These are phyloP conservation scores for Vanrija sp. DNA, from an alignment of 1,284 basidiomycete genomes.

Conservation along the genomic window DNA sequence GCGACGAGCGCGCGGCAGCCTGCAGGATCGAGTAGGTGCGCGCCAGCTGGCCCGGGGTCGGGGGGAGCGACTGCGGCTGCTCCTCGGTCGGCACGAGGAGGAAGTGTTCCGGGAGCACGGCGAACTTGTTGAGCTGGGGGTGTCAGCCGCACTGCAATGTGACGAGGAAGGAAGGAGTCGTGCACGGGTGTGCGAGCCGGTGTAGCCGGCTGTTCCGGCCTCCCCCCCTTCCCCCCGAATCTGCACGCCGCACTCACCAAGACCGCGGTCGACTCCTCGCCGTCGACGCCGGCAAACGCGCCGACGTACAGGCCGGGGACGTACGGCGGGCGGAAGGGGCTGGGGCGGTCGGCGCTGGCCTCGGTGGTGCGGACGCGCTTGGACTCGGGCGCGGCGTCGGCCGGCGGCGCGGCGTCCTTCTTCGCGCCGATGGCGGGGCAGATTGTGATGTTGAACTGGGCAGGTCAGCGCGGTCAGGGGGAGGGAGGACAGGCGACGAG, in stretches of 20 bases:
- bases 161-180: too few species aligned
- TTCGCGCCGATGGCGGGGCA: slow-evolving; percentile 79
- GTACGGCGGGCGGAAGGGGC: slow-evolving; percentile 80
- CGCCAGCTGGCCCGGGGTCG: slow-evolving; percentile 70
- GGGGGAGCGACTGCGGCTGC: slow-evolving; percentile 65
- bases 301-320: slow-evolving; percentile 67
- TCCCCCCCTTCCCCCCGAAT: not conserved
- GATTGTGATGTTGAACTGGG: slow-evolving; percentile 71
- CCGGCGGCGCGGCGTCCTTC: slow-evolving; percentile 28
- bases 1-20: slow-evolving; percentile 58
- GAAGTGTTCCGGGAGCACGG: slow-evolving; percentile 76
- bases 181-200: not conserved
- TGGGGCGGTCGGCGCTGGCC: slow-evolving; percentile 24
- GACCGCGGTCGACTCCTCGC: slow-evolving; percentile 63
- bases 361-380: slow-evolving; percentile 32
- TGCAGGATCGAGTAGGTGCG: slow-evolving; percentile 65
- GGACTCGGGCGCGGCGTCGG: slow-evolving; percentile 19
- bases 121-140: slow-evolving; percentile 53
- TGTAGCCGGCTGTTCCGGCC: not conserved
- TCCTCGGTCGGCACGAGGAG: slow-evolving; percentile 53
- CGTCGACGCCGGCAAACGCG: slow-evolving; percentile 62
- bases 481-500: too few species aligned
- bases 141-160: not conserved
- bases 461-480: not conserved
- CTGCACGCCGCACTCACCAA: slow-evolving; percentile 56